Conservation (phyloP, 176 grass and related monocot species). For the Dendrocalamus sinicus region DNA sequence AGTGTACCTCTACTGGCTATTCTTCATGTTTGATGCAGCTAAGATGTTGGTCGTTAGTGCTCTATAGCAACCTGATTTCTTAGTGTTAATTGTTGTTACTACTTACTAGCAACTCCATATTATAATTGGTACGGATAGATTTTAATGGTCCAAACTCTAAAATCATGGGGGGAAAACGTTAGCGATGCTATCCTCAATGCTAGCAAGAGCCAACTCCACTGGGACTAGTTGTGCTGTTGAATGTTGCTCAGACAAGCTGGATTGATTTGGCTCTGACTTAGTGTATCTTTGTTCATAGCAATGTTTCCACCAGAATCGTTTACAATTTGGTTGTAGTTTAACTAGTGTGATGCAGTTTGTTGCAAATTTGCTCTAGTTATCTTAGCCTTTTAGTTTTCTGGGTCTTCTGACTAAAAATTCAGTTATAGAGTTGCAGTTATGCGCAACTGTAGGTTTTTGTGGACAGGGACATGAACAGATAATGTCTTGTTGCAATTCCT, state of each 20-base stretch:
- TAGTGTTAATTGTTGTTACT: not conserved
- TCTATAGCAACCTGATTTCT: not conserved
- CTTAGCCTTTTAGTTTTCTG: not conserved
- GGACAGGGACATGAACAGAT: not conserved
- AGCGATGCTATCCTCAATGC: not conserved
- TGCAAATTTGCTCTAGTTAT: not conserved
- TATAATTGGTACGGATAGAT: not conserved
- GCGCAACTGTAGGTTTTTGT: not conserved
- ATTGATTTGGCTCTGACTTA: not conserved
- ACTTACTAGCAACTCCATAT: not conserved
- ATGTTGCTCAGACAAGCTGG: not conserved
- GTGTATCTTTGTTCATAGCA: too few species aligned
- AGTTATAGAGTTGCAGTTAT: not conserved
- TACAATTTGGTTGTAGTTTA: not conserved
- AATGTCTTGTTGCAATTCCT: not conserved
- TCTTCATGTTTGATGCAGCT: constrained; percentile 29
- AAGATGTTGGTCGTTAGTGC: not conserved
- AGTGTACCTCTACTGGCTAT: not conserved
- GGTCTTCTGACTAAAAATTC: not conserved
- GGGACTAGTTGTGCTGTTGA: not conserved
- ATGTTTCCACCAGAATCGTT: not conserved
- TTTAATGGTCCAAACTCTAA: not conserved
- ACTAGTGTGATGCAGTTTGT: not conserved
- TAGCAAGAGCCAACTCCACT: not conserved
- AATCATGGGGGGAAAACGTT: not conserved